Conservation (phyloP, 225 moss, liverwort and hornwort genomes). For the Sphagnum tenellum region DNA sequence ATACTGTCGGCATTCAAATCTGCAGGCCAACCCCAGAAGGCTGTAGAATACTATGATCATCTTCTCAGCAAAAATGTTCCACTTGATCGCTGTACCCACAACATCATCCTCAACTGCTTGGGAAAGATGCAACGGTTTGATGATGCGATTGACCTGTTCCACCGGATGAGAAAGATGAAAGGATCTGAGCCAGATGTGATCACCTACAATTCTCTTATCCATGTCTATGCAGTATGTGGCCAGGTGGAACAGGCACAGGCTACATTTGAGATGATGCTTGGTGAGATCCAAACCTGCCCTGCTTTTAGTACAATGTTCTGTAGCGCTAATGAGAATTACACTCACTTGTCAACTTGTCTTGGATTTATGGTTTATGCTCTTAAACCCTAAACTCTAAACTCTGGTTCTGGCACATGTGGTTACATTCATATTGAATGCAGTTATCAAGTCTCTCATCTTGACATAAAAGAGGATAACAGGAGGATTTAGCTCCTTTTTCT, state of each 20-base stretch:
- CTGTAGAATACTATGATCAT: slow-evolving; percentile 58
- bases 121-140: slow-evolving; percentile 57
- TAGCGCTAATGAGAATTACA: no score
- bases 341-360: no score
- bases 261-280: slow-evolving; percentile 65
- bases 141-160: slow-evolving; percentile 66
- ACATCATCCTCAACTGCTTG: slow-evolving; percentile 80
- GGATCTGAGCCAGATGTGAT: slow-evolving; percentile 78
- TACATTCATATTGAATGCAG: no score
- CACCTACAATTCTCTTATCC: slow-evolving; percentile 77
- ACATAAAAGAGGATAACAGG: no score
- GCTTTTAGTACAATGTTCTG: no score
- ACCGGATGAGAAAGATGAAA: slow-evolving; percentile 62
- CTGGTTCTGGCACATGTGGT: no score
- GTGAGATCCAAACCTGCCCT: slow-evolving; percentile 8
- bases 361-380: no score
- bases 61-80: slow-evolving; percentile 51
- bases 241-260: slow-evolving; percentile 51
- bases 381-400: no score
- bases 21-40: slow-evolving; percentile 54
- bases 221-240: slow-evolving; percentile 65
- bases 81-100: slow-evolving; percentile 65
- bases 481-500: no score
- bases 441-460: no score
- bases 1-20: slow-evolving; percentile 83